Base-by-base conservation (phyloP, 2,329 filamentous ascomycete genomes). In the Phyllosticta paracitricarpa region DNA sequence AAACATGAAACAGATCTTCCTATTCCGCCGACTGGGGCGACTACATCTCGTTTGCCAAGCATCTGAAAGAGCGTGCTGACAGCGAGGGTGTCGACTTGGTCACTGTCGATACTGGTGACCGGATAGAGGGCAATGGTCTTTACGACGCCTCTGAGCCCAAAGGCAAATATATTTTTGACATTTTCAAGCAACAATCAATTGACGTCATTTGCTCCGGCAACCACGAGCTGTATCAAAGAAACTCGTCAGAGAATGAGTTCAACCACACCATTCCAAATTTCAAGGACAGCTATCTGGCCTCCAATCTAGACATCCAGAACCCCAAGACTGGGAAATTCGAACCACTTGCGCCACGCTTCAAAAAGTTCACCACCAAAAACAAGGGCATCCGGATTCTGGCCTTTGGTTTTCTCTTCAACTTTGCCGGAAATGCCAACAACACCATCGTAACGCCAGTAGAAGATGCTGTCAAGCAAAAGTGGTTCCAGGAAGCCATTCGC, bases 1-100 rank as follows among this genome's bases (percentile, higher is more conserved):
- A 51, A 55, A 68, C 61, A 63, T 66, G 57, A 68, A 28, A 28
- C 61, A 91, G 88, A 77, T 82, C 91, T 2, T 93, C 94, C 63
- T 99, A 95, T 75, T 92, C 90, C 6, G 93, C 91, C 55, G 94
- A 99, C 74, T 97, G 94, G 91, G 94, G 94, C 62, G 94, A 99
- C 76, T 99, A 97, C 75, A 83, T 97, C 68, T 97, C 93, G 6
- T 97, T 99, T 71, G 85, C 91, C 35, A 80, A 87, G 40, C 91
- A 93, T 71, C 84, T 99, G 80, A 88, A 84, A 61, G 82, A 85
- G 66, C 86, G 84, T 70, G 91, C 91, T 61, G 89, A 97, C 69
- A 82, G 85, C 1, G 81, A 87, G 59, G 91, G 91, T 54, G 84
- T 84, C 28, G 94, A 99, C 72, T 78, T 99, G 17, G 78, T 99